These are phyloP conservation scores for Tylopilus vinaceipallidus DNA, from an alignment of 768 basidiomycete genomes.

Conservation along the genomic window DNA sequence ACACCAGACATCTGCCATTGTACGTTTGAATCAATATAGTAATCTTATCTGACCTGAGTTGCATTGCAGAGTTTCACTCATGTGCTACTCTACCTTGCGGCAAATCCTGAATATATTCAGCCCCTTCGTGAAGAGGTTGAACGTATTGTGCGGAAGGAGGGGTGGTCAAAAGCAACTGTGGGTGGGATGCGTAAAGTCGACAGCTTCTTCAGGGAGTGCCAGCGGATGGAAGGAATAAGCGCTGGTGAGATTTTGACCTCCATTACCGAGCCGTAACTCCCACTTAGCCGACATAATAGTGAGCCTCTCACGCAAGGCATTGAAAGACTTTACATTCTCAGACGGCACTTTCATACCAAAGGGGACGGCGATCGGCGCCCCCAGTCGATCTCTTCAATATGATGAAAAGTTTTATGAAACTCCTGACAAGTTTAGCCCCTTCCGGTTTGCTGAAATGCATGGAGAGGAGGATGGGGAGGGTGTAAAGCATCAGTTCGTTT, in stretches of 20 bases:
- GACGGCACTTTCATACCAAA: constrained; percentile 38
- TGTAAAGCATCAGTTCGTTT: constrained; percentile 34
- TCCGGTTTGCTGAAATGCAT: constrained; percentile 43
- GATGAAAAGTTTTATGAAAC: constrained; percentile 29
- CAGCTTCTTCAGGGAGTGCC: neutral
- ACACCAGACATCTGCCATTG: neutral
- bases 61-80: neutral
- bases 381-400: constrained; percentile 21
- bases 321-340: constrained; percentile 35
- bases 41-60: neutral
- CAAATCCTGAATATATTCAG: neutral
- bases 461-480: constrained; percentile 33
- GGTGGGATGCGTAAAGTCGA: neutral
- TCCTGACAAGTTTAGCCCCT: constrained; percentile 42
- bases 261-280: neutral
- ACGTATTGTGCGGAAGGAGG: neutral
- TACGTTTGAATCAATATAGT: neutral
- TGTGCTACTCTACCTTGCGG: neutral
- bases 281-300: neutral
- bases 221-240: neutral
- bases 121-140: neutral
- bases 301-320: constrained; percentile 20
- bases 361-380: constrained; percentile 26
- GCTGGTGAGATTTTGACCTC: neutral
- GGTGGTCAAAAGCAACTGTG: neutral